Conservation (phyloP, 805 yeast species). For the Candida tammaniensis region DNA sequence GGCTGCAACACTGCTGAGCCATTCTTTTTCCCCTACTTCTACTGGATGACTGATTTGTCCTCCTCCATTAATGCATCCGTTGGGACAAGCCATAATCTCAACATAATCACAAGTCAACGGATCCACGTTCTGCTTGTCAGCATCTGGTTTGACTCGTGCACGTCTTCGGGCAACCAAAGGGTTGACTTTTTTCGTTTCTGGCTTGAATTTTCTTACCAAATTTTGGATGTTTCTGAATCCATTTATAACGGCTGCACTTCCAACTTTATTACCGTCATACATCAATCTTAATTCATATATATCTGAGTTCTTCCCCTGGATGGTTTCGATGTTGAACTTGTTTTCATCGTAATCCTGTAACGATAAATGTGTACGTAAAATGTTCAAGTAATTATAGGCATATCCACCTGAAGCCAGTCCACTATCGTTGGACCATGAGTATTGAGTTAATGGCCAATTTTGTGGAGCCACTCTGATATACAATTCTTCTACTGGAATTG, state of each 20-base stretch:
- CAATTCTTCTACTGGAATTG: conserved; percentile 14
- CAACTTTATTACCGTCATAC: conserved; percentile 37
- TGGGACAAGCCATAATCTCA: conserved; percentile 98
- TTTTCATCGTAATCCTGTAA: conserved; percentile 15
- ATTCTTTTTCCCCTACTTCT: conserved; percentile 37
- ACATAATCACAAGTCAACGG: conserved; percentile 73
- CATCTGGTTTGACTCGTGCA: conserved; percentile 23
- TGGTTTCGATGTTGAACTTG: conserved; percentile 28
- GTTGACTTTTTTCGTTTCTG: conserved; percentile 22
- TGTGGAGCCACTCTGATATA: conserved; percentile 47
- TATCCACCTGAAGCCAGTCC: conserved; percentile 93
- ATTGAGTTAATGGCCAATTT: conserved; percentile 57
- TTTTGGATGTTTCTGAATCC: conserved; percentile 96
- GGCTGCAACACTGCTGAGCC: conserved; percentile 38
- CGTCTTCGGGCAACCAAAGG: conserved; percentile 45
- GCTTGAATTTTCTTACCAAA: conserved; percentile 76
- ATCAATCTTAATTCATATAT: conserved; percentile 65
- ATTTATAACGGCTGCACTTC: conserved; percentile 63
- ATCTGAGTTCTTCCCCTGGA: conserved; percentile 75
- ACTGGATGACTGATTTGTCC: conserved; percentile 68
- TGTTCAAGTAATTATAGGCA: conserved; percentile 62
- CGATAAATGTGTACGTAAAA: conserved; percentile 27
- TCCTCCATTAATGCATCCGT: conserved; percentile 97
- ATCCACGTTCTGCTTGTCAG: conserved; percentile 33
- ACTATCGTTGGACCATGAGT: conserved; percentile 68